phyloP scores from a whole-genome alignment of 164 flowering plant genomes.

The Nymphaea colorata region DNA sequence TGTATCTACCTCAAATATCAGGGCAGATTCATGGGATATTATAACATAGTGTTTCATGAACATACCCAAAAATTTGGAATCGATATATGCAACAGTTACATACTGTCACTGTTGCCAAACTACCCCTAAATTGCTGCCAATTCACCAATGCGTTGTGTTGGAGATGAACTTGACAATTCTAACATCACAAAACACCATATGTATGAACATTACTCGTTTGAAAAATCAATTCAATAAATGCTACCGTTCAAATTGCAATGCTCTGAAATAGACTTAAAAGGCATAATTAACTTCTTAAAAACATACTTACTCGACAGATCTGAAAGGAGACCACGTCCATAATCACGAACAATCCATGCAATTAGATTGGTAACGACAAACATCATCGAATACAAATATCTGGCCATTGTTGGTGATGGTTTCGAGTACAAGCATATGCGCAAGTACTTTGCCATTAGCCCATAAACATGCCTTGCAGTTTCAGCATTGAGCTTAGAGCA shows the following conservation, averaged over 20 bases:
- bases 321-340: slow-evolving; percentile 32
- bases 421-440: background rate
- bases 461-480: background rate
- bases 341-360: slow-evolving; percentile 82
- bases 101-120: no score
- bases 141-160: no score
- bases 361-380: slow-evolving; percentile 50
- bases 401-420: slow-evolving; percentile 65
- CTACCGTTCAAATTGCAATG: background rate
- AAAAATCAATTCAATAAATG: background rate
- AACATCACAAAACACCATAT: no score
- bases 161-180: no score
- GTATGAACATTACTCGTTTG: no score
- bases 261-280: no score
- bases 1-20: no score
- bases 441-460: background rate
- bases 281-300: background rate
- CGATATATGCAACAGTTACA: no score
- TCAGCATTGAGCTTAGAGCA: background rate
- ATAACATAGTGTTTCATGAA: no score
- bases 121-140: no score
- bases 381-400: slow-evolving; percentile 62
- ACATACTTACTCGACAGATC: slow-evolving; percentile 53
- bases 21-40: no score
- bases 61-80: no score